A percentile compares a stretch with the other conserved stretches of the same genome.
Evolutionary conservation across 345 rosid species (phyloP).

Genomic region (Noccaea caerulescens): DNA sequence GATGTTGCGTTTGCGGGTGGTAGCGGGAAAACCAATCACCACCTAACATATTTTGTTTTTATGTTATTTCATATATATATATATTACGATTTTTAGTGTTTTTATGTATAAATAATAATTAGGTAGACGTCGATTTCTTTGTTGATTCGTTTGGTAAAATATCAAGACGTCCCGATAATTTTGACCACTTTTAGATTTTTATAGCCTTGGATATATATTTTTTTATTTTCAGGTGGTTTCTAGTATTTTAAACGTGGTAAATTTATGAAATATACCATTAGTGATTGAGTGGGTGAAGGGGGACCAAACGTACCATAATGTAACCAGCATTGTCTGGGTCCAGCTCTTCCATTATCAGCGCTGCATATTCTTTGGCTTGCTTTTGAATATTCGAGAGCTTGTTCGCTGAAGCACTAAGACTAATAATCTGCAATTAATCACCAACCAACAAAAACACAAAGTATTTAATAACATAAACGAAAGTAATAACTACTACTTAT

Average conservation of each 20-base stretch:
- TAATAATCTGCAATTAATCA: slow-evolving; percentile 61
- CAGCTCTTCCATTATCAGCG: slow-evolving; percentile 84
- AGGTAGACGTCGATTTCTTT: neutral
- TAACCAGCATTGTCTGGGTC: slow-evolving; percentile 83
- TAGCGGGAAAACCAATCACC: too few relatives aligned
- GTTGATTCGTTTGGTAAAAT: neutral
- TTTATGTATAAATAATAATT: neutral
- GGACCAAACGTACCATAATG: slow-evolving; percentile 64
- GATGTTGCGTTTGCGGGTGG: too few relatives aligned
- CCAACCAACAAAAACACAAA: neutral
- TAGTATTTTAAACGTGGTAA: slow-evolving; percentile 5
- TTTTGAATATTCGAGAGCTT: slow-evolving; percentile 79
- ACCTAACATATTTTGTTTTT: neutral
- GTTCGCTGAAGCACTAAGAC: slow-evolving; percentile 89
- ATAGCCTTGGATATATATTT: neutral
- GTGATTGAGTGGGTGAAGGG: slow-evolving; percentile 23
- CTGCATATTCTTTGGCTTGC: slow-evolving; percentile 84
- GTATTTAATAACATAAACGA: slow-evolving; percentile 12
- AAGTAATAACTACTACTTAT: slow-evolving; percentile 16
- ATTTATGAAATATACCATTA: slow-evolving; percentile 4
- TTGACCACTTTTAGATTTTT: slow-evolving; percentile 13
- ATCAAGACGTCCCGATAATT: neutral
- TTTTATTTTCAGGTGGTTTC: neutral
- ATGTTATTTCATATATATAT: neutral
- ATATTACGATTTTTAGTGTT: neutral